phyloP scores from a whole-genome alignment of 2,329 filamentous ascomycete species.

The Botrytis aclada region DNA sequence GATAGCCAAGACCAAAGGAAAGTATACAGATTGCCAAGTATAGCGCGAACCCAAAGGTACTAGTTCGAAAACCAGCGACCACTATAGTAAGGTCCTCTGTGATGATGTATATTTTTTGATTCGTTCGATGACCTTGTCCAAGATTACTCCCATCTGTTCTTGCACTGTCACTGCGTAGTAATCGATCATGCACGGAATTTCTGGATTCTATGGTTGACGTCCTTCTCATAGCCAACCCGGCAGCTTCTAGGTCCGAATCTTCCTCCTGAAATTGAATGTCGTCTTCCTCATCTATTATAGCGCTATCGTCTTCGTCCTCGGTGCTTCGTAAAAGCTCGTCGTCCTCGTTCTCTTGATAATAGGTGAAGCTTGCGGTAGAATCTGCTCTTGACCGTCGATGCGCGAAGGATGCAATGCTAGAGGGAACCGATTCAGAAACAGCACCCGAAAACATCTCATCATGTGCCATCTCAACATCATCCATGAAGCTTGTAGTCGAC shows the following conservation, averaged over 20 bases:
- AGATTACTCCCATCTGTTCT: constrained; percentile 64
- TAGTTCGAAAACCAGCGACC: constrained; percentile 86
- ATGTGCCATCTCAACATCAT: constrained; percentile 98
- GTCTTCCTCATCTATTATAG: constrained; percentile 42
- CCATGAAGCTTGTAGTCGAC: constrained; percentile 77
- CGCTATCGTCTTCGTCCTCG: constrained; percentile 40
- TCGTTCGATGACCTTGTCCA: constrained; percentile 61
- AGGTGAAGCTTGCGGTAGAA: constrained; percentile 85
- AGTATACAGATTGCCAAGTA: constrained; percentile 70
- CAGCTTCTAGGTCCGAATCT: constrained; percentile 38
- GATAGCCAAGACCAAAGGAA: constrained; percentile 75
- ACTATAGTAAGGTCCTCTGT: constrained; percentile 94
- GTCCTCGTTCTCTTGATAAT: constrained; percentile 70
- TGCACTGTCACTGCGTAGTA: constrained; percentile 69
- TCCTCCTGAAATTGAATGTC: constrained; percentile 37
- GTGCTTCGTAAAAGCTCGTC: constrained; percentile 43
- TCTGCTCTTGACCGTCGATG: constrained; percentile 78
- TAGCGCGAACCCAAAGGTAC: constrained; percentile 60
- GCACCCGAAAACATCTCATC: constrained; percentile 95
- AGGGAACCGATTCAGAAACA: constrained; percentile 92
- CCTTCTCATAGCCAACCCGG: constrained; percentile 47
- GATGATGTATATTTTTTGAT: constrained; percentile 88
- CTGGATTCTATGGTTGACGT: constrained; percentile 61
- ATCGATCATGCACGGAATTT: constrained; percentile 56
- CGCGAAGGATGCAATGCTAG: constrained; percentile 85